A percentile compares a stretch with the other conserved stretches of the same genome.
phyloP scores from a whole-genome alignment of 768 basidiomycete species.

The Chalciporus chontae region DNA sequence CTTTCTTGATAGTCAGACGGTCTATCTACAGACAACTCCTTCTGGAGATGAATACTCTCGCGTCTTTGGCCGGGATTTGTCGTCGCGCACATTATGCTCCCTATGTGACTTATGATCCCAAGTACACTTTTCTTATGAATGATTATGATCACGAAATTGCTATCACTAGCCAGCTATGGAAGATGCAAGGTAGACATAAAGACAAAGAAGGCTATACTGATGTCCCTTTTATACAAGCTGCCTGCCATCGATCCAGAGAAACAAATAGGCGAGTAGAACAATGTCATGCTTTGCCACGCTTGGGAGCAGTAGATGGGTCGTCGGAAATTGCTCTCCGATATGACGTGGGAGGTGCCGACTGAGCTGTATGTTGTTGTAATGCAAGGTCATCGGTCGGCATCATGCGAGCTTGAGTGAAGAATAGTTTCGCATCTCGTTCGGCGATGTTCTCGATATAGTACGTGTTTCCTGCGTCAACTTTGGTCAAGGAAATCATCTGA shows the following conservation, averaged over 20 bases:
- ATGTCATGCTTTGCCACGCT: constrained; percentile 15
- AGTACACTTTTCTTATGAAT: constrained; percentile 12
- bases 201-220: neutral
- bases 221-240: neutral
- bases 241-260: neutral
- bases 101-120: constrained; percentile 13
- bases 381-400: constrained; percentile 32
- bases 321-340: constrained; percentile 28
- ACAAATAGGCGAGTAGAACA: neutral
- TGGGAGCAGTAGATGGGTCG: constrained; percentile 13
- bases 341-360: constrained; percentile 29
- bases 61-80: constrained; percentile 3
- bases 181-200: neutral
- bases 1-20: constrained; percentile 3
- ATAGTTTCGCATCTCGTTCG: constrained; percentile 74
- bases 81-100: constrained; percentile 24
- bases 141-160: constrained; percentile 16
- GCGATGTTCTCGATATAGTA: constrained; percentile 90
- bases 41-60: neutral
- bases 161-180: neutral
- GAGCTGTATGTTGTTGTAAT: constrained; percentile 24
- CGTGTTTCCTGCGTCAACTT: constrained; percentile 61
- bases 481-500: neutral
- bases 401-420: constrained; percentile 87
- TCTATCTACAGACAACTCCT: constrained; percentile 2